phyloP scores from a whole-genome alignment of 148 eudicot species.

The Camellia granthamiana region DNA sequence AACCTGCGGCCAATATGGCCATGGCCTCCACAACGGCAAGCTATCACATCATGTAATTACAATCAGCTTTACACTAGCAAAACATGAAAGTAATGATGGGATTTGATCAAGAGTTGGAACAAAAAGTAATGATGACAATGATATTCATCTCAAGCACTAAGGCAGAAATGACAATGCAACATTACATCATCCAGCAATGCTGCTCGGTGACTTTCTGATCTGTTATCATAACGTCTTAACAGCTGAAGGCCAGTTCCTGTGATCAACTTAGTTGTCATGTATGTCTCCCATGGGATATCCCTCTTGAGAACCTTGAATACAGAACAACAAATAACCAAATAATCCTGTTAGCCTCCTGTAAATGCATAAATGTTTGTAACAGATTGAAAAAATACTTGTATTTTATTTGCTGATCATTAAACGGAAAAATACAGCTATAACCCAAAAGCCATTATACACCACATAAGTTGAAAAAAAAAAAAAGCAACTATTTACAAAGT shows the following conservation, averaged over 20 bases:
- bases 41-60: not conserved
- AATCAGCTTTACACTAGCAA: not conserved
- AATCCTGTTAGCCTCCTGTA: not conserved
- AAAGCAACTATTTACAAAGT: not conserved
- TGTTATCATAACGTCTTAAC: conserved; percentile 84
- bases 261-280: conserved; percentile 91
- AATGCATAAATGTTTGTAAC: not conserved
- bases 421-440: not conserved
- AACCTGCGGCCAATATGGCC: not conserved
- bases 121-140: not conserved
- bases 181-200: conserved; percentile 84
- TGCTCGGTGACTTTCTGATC: conserved; percentile 68
- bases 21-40: not conserved
- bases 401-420: too few species aligned
- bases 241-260: conserved; percentile 86
- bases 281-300: conserved; percentile 99
- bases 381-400: not conserved
- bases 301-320: conserved; percentile 66
- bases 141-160: conserved; percentile 1
- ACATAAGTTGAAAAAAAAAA: not conserved
- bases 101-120: not conserved
- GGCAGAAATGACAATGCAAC: not conserved
- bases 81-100: not conserved
- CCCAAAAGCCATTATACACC: not conserved
- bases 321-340: conserved; percentile 11